A percentile compares a stretch with the other conserved stretches of the same genome.
These are phyloP conservation scores for Cicer chorassanicum DNA, from an alignment of 306 rosid species.

Conservation along the genomic window DNA sequence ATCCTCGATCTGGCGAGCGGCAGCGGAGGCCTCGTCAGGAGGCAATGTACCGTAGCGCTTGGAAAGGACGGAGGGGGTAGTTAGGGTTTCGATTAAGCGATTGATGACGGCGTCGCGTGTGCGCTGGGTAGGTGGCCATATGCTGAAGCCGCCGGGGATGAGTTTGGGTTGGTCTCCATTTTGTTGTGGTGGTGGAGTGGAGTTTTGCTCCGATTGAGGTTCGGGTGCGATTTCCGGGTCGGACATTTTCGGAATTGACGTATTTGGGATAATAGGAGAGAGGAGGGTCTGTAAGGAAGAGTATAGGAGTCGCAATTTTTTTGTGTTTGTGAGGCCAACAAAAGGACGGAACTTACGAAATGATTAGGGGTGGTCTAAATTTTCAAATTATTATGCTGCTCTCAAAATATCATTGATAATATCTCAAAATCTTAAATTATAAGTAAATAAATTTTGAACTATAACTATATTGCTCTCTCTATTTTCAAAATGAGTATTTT, in stretches of 20 bases:
- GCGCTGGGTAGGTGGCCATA: slow-evolving; percentile 96
- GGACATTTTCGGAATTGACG: slow-evolving; percentile 47
- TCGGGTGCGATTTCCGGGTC: slow-evolving; percentile 53
- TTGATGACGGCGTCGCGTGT: slow-evolving; percentile 87
- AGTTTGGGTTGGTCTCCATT: slow-evolving; percentile 32
- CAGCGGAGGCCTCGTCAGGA: slow-evolving; percentile 59
- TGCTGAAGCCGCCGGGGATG: slow-evolving; percentile 58
- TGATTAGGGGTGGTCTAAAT: background rate
- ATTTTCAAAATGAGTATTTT: too few species aligned
- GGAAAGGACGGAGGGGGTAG: slow-evolving; percentile 85
- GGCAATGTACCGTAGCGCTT: slow-evolving; percentile 85
- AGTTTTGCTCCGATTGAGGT: slow-evolving; percentile 38
- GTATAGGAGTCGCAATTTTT: background rate
- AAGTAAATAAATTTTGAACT: too few species aligned
- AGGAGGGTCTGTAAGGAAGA: background rate
- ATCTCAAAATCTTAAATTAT: too few species aligned
- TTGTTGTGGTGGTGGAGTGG: background rate
- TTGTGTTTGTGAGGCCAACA: background rate
- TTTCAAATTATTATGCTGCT: background rate
- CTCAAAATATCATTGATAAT: too few species aligned
- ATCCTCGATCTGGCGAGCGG: slow-evolving; percentile 72
- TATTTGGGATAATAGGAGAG: background rate
- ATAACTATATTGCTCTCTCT: too few species aligned
- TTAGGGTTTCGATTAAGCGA: slow-evolving; percentile 81
- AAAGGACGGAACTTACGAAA: background rate